Evolutionary conservation across 148 eudicot species (phyloP).

Genomic region (Rhododendron ovatum): DNA sequence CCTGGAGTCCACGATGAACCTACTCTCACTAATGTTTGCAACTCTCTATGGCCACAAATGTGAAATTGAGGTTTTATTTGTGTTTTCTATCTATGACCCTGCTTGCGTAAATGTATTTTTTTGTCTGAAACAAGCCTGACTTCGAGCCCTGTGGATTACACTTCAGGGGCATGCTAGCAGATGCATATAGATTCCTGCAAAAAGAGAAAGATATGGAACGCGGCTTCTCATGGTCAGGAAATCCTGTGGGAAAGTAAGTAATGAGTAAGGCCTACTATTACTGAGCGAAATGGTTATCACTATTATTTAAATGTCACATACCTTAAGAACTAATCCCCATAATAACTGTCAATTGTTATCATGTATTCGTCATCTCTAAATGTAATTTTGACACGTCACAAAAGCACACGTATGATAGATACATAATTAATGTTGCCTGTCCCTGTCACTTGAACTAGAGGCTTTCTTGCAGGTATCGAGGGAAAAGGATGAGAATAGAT

Average conservation of each 20-base stretch:
- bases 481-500: conserved; percentile 98
- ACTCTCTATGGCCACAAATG: not conserved
- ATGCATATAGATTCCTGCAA: conserved; percentile 84
- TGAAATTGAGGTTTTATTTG: not conserved
- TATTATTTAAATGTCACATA: not conserved
- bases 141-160: not conserved
- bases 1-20: not conserved
- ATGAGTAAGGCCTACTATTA: conserved; percentile 14
- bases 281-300: conserved; percentile 14
- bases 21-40: not conserved
- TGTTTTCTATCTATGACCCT: not conserved
- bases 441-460: conserved; percentile 11
- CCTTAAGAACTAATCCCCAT: not conserved
- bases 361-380: not conserved
- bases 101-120: not conserved
- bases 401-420: not conserved
- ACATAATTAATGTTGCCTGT: not conserved
- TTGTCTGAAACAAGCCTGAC: not conserved
- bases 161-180: conserved; percentile 75
- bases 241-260: conserved; percentile 89
- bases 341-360: not conserved
- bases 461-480: conserved; percentile 67
- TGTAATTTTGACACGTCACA: not conserved
- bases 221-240: conserved; percentile 98
- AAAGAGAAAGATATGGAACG: conserved; percentile 79